Conservation (phyloP, 1,284 basidiomycete genomes). For the Pascua sp. region DNA sequence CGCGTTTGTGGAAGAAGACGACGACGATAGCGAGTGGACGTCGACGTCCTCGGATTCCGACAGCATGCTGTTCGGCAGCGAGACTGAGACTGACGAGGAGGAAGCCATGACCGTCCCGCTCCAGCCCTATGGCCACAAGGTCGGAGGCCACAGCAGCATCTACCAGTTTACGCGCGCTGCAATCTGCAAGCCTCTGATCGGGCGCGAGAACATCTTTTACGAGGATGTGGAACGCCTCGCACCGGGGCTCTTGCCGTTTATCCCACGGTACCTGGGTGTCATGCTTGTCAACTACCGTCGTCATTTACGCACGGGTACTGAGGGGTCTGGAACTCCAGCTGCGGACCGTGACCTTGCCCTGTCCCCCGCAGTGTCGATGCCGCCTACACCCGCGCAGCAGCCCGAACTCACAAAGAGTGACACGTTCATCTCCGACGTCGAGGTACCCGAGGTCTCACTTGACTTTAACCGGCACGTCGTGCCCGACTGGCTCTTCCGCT, state of each 20-base stretch:
- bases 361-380: conserved; percentile 23
- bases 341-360: conserved; percentile 17
- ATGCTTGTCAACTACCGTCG: conserved; percentile 95
- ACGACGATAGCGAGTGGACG: conserved; percentile 15
- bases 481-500: conserved; percentile 77
- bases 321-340: conserved; percentile 49
- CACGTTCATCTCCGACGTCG: conserved; percentile 39
- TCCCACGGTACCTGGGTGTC: conserved; percentile 94
- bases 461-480: conserved; percentile 94
- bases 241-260: conserved; percentile 84
- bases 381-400: conserved; percentile 28
- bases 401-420: conserved; percentile 8
- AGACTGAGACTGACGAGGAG: conserved; percentile 29
- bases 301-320: conserved; percentile 20
- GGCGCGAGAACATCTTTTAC: conserved; percentile 96
- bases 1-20: neutral
- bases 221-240: conserved; percentile 92
- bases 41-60: conserved; percentile 8
- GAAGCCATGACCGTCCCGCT: conserved; percentile 83
- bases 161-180: conserved; percentile 98
- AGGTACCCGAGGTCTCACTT: conserved; percentile 82
- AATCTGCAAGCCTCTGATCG: conserved; percentile 98
- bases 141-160: conserved; percentile 94
- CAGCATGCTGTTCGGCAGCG: conserved; percentile 8
- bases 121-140: conserved; percentile 94